These are phyloP conservation scores for button mushroom (Agaricus bisporus) DNA, from an alignment of 768 basidiomycete species.

Conservation along the genomic window DNA sequence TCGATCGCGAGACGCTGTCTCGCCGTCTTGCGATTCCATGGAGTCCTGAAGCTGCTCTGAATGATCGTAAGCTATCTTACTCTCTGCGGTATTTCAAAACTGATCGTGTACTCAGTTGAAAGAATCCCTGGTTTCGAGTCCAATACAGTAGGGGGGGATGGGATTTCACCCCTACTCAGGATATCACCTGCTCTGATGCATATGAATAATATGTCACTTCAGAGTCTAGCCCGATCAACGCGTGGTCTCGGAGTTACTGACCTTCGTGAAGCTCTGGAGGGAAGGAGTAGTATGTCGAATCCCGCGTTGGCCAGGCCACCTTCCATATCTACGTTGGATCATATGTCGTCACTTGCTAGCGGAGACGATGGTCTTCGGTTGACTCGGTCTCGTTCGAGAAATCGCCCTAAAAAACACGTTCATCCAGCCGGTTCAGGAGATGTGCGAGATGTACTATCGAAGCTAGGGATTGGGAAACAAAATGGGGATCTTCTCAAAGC, in stretches of 20 bases:
- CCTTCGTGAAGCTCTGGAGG: slow-evolving; percentile 83
- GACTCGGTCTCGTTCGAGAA: slow-evolving; percentile 47
- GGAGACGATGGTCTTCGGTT: slow-evolving; percentile 31
- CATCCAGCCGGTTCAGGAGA: slow-evolving; percentile 53
- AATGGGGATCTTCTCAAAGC: slow-evolving; percentile 59
- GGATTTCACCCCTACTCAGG: slow-evolving; percentile 68
- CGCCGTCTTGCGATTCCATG: slow-evolving; percentile 54
- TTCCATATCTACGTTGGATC: slow-evolving; percentile 74
- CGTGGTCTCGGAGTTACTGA: slow-evolving; percentile 84
- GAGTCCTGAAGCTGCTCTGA: slow-evolving; percentile 71
- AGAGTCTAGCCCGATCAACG: slow-evolving; percentile 73
- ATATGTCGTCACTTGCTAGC: slow-evolving; percentile 45
- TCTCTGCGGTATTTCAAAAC: background rate
- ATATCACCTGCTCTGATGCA: slow-evolving; percentile 86
- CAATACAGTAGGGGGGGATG: slow-evolving; percentile 50
- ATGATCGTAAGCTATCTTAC: slow-evolving; percentile 53
- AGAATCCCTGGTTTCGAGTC: slow-evolving; percentile 45
- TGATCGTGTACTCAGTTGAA: slow-evolving; percentile 29
- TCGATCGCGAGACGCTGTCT: slow-evolving; percentile 51
- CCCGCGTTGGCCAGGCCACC: slow-evolving; percentile 60
- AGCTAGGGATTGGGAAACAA: slow-evolving; percentile 77
- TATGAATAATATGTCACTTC: slow-evolving; percentile 84
- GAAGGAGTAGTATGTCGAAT: slow-evolving; percentile 78
- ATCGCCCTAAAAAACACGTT: slow-evolving; percentile 36
- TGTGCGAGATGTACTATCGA: slow-evolving; percentile 76